Conservation (phyloP, 768 basidiomycete species). For the Boletus subparvulus region DNA sequence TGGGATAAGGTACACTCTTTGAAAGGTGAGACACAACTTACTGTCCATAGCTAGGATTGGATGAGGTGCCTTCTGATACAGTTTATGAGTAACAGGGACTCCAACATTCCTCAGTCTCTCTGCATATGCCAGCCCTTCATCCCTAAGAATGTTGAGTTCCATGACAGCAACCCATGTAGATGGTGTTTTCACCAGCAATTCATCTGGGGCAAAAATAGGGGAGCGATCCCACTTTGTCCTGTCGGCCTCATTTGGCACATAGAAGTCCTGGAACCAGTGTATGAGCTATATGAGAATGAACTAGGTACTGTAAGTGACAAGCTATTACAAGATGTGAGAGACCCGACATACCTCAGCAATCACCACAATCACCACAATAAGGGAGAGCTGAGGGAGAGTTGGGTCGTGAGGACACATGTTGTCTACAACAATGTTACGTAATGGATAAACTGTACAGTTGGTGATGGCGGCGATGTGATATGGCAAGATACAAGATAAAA, state of each 20-base stretch:
- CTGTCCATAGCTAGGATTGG: conserved; percentile 77
- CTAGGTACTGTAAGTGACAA: too few relatives aligned
- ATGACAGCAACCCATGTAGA: conserved; percentile 65
- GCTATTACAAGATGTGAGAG: too few relatives aligned
- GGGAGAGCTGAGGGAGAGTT: too few relatives aligned
- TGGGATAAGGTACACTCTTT: background rate
- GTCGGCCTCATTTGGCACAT: conserved; percentile 62
- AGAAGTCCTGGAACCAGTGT: conserved; percentile 72
- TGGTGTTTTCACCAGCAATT: conserved; percentile 51
- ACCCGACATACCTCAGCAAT: too few relatives aligned
- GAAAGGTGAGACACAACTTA: conserved; percentile 28
- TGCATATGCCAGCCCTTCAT: conserved; percentile 67
- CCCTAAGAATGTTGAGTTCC: conserved; percentile 67
- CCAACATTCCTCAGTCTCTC: conserved; percentile 55
- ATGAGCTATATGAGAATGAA: too few relatives aligned
- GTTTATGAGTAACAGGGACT: conserved; percentile 51
- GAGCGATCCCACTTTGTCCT: conserved; percentile 69
- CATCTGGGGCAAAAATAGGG: conserved; percentile 65
- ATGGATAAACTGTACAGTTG: too few relatives aligned
- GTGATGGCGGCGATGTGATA: too few relatives aligned
- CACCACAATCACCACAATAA: too few relatives aligned
- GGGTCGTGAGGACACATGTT: too few relatives aligned
- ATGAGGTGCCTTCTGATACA: conserved; percentile 68
- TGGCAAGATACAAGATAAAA: too few relatives aligned
- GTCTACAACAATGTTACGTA: too few relatives aligned